phyloP scores from a whole-genome alignment of 352 stramenopile genomes.

The Phytophthora melonis region DNA sequence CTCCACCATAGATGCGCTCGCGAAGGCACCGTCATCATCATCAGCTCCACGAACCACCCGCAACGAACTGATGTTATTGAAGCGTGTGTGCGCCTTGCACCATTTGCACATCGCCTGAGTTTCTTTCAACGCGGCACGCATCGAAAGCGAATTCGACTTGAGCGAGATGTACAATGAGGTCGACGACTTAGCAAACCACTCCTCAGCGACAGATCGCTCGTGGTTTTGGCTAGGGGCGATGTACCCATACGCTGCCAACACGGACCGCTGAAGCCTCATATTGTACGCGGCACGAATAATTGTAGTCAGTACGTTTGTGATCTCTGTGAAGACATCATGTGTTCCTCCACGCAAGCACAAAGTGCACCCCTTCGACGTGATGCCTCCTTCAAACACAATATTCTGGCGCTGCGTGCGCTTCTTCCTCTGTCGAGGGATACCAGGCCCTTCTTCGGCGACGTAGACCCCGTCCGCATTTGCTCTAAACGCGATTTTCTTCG shows the following conservation, averaged over 20 bases:
- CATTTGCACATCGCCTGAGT: constrained; percentile 85
- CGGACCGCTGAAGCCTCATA: constrained; percentile 74
- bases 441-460: constrained; percentile 24
- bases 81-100: constrained; percentile 85
- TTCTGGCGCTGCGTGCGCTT: constrained; percentile 83
- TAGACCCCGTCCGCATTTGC: constrained; percentile 34
- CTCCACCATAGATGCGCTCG: constrained; percentile 42
- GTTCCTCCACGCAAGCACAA: constrained; percentile 82
- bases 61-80: constrained; percentile 87
- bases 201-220: constrained; percentile 75
- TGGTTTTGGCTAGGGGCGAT: constrained; percentile 58
- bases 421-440: constrained; percentile 34
- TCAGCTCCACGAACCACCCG: constrained; percentile 48
- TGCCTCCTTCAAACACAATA: constrained; percentile 87
- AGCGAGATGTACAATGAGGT: constrained; percentile 87
- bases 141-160: constrained; percentile 88
- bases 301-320: constrained; percentile 64
- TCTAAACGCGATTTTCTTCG: constrained; percentile 59
- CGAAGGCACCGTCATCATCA: constrained; percentile 20
- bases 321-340: constrained; percentile 70
- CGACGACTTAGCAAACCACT: constrained; percentile 85
- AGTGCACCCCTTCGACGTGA: constrained; percentile 78
- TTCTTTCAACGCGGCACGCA: constrained; percentile 84
- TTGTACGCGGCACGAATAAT: constrained; percentile 84
- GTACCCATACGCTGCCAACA: constrained; percentile 71